Evolutionary conservation across 176 grass and related monocot species (phyloP).

Genomic region (Lolium multiflorum): DNA sequence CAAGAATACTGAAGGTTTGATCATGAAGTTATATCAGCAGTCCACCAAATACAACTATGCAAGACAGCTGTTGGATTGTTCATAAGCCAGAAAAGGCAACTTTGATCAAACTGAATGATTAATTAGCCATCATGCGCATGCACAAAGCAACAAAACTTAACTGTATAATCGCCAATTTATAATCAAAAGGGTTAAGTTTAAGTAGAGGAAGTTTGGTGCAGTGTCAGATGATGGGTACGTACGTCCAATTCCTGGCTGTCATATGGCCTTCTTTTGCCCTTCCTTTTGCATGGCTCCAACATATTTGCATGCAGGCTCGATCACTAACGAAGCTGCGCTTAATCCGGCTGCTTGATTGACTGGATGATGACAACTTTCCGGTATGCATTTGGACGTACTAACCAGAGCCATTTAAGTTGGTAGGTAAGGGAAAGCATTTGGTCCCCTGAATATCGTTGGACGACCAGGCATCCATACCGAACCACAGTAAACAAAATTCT

Average conservation of each 20-base stretch:
- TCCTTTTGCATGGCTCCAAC: slow-evolving; percentile 18
- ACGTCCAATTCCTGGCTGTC: slow-evolving; percentile 39
- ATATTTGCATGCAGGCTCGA: slow-evolving; percentile 22
- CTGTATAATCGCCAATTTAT: background rate
- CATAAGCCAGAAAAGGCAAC: slow-evolving; percentile 6
- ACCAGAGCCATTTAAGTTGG: slow-evolving; percentile 43
- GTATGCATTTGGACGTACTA: slow-evolving; percentile 49
- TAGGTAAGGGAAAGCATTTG: slow-evolving; percentile 53
- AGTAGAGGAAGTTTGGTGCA: slow-evolving; percentile 45
- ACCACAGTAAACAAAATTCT: background rate
- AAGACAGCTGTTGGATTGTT: slow-evolving; percentile 16
- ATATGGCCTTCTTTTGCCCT: background rate
- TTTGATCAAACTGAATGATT: slow-evolving; percentile 34
- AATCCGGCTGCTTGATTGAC: slow-evolving; percentile 27
- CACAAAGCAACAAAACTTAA: slow-evolving; percentile 26
- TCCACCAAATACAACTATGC: background rate
- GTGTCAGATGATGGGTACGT: slow-evolving; percentile 29
- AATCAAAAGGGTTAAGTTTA: slow-evolving; percentile 30
- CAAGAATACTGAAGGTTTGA: background rate
- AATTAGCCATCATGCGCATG: slow-evolving; percentile 41
- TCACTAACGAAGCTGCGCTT: slow-evolving; percentile 5
- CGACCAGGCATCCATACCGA: slow-evolving; percentile 17
- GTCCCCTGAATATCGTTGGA: slow-evolving; percentile 49
- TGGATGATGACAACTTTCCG: slow-evolving; percentile 40
- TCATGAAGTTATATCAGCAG: background rate